Base-by-base conservation (phyloP, 805 yeast genomes). In the Zygosaccharomyces rouxii region DNA sequence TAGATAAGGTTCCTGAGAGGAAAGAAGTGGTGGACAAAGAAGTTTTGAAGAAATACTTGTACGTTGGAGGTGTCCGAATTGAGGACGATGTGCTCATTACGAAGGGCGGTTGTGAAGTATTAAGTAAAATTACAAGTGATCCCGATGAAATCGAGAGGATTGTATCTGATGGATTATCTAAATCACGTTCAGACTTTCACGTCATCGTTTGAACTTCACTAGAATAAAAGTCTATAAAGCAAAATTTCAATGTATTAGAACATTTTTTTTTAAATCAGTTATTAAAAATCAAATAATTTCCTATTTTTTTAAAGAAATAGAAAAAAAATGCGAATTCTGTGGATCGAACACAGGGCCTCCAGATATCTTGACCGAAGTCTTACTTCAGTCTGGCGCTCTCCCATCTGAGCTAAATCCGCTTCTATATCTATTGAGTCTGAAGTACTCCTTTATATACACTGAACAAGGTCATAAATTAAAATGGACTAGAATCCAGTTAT, bases 41-140 rank as follows among this genome's bases (percentile, higher is more conserved):
- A 0, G 81, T 85, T 5, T 72, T 92, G 52, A 81, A 86, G 48
- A 82, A 79, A 59, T 92, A 89, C 68, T 79, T 85, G 84, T 79
- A 84, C 56, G 80, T 94, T 48, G 99, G 99, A n/a, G 99, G 99
- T 39, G 97, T 92, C 5, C 80, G 99, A 67, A 89, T 92, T 49
- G 99, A 92, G 68, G 99, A 92, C 64, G 97, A 92, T 62, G 77
- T 94, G 37, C 70, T 88, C 39, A 84, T 92, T 26, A 87, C 96
- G 1, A 74, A 75, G 42, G 71, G 70, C 46, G 98, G 98, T 0
- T 80, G 69, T 60, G 96, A 89, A 61, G 86, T 87, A 58, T 71
- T 92, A 46, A 92, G 97, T 1, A 76, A 78, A 23, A 81, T 92
- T 46, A 88, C 97, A 1, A 83, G 85, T 49, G 95, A 94, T 63